Conservation (phyloP, 345 rosid genomes). For the Aethionema arabicum region DNA sequence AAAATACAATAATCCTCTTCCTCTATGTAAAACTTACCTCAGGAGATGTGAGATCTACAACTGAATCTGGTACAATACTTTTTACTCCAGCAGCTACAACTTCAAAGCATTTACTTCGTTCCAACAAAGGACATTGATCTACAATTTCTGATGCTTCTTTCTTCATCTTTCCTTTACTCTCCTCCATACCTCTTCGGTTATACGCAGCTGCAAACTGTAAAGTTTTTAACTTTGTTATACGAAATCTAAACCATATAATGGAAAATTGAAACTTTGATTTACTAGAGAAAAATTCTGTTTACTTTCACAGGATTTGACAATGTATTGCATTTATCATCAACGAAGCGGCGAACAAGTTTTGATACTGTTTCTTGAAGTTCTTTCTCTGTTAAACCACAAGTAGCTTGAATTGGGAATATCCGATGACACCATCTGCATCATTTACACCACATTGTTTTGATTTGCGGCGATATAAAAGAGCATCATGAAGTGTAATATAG, state of each 20-base stretch:
- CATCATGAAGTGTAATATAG: conserved; percentile 3
- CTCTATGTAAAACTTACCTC: conserved; percentile 48
- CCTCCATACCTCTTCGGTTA: conserved; percentile 82
- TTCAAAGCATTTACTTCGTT: conserved; percentile 74
- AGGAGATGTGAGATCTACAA: conserved; percentile 81
- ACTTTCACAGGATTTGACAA: conserved; percentile 66
- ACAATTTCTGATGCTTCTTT: conserved; percentile 44
- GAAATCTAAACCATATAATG: not conserved
- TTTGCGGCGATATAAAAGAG: not conserved
- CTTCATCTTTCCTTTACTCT: conserved; percentile 44
- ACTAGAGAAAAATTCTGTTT: conserved; percentile 7
- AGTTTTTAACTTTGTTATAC: not conserved
- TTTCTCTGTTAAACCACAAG: conserved; percentile 74
- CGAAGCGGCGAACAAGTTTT: conserved; percentile 64
- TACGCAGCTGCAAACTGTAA: conserved; percentile 88
- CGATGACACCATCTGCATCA: conserved; percentile 94
- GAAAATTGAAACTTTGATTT: not conserved
- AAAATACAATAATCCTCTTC: not conserved
- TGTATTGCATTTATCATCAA: conserved; percentile 50
- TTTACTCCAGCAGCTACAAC: conserved; percentile 82
- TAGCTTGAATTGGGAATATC: conserved; percentile 86
- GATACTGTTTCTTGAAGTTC: conserved; percentile 63
- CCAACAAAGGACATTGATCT: conserved; percentile 50
- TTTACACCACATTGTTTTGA: conserved; percentile 24
- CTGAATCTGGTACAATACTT: conserved; percentile 69